Evolutionary conservation across 805 yeast genomes (phyloP).

Genomic region (Barnettozyma populi): DNA sequence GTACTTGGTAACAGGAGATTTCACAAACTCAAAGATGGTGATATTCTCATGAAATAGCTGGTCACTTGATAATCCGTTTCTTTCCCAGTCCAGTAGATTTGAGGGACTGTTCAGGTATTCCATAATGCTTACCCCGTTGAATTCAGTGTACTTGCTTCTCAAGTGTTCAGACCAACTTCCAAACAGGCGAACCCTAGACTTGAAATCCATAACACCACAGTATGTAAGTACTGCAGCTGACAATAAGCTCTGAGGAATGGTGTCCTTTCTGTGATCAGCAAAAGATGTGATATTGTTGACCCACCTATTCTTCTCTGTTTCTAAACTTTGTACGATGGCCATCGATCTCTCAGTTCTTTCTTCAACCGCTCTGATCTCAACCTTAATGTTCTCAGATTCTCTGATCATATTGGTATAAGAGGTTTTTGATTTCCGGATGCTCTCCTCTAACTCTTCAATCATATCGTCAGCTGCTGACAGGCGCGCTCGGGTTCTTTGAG

Average conservation of each 20-base stretch:
- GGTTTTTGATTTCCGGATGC: constrained; percentile 62
- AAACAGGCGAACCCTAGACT: constrained; percentile 33
- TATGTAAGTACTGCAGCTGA: constrained; percentile 58
- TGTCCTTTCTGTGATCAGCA: constrained; percentile 34
- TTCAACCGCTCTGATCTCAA: constrained; percentile 61
- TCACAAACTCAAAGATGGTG: constrained; percentile 38
- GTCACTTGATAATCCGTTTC: constrained; percentile 50
- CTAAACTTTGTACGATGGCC: constrained; percentile 54
- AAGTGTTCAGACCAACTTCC: constrained; percentile 35
- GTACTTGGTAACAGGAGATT: constrained; percentile 38
- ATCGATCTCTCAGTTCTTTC: constrained; percentile 57
- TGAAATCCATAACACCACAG: constrained; percentile 53
- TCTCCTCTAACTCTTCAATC: constrained; percentile 66
- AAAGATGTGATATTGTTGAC: constrained; percentile 48
- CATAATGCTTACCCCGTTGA: constrained; percentile 32
- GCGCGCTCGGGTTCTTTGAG: constrained; percentile 60
- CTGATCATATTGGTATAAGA: constrained; percentile 71
- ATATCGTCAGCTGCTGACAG: constrained; percentile 73
- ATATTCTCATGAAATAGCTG: constrained; percentile 60
- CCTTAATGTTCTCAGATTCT: constrained; percentile 69
- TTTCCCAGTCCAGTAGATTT: constrained; percentile 46
- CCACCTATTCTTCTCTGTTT: constrained; percentile 75
- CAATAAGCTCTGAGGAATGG: constrained; percentile 64
- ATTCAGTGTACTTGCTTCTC: constrained; percentile 30
- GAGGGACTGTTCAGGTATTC: constrained; percentile 36